Evolutionary conservation across 1,139 yeast genomes (phyloP).

Genomic region (Pichia sp.): DNA sequence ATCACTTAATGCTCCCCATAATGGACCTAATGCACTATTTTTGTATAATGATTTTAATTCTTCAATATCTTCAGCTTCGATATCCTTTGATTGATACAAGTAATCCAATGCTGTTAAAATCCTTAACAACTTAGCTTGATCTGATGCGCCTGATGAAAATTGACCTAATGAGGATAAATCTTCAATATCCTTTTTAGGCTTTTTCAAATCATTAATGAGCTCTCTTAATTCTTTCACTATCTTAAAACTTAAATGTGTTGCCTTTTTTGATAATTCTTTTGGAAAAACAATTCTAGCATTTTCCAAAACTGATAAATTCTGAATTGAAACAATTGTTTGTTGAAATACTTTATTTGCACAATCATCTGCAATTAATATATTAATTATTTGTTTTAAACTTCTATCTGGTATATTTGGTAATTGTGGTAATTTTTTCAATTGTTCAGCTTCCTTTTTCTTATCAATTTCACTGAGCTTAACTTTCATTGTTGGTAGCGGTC

Average conservation of each 20-base stretch:
- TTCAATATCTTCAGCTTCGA: conserved; percentile 33
- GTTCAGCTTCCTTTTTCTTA: conserved; percentile 11
- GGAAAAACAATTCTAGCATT: conserved; percentile 65
- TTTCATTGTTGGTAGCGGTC: conserved; percentile 55
- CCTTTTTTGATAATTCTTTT: conserved; percentile 59
- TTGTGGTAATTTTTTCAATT: conserved; percentile 24
- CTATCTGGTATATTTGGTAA: conserved; percentile 63
- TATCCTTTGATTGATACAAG: conserved; percentile 48
- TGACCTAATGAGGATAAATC: conserved; percentile 44
- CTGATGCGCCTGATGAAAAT: conserved; percentile 78
- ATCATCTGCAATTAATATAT: conserved; percentile 74
- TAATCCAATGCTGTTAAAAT: conserved; percentile 87
- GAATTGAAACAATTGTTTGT: conserved; percentile 79
- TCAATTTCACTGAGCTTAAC: conserved; percentile 26
- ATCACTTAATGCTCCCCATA: conserved; percentile 86
- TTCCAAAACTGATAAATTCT: conserved; percentile 58
- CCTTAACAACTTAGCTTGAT: conserved; percentile 79
- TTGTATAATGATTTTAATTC: conserved; percentile 58
- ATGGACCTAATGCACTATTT: conserved; percentile 61
- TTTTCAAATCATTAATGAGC: conserved; percentile 41
- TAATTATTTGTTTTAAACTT: conserved; percentile 58
- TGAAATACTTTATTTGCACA: conserved; percentile 84
- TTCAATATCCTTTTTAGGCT: conserved; percentile 6
- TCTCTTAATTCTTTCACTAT: conserved; percentile 52
- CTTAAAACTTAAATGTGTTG: conserved; percentile 52